Percentiles rank a stretch among this genome's conserved stretches.
Evolutionary conservation across 1,284 basidiomycete genomes (phyloP).

Genomic region (Rhodotorula sp.): DNA sequence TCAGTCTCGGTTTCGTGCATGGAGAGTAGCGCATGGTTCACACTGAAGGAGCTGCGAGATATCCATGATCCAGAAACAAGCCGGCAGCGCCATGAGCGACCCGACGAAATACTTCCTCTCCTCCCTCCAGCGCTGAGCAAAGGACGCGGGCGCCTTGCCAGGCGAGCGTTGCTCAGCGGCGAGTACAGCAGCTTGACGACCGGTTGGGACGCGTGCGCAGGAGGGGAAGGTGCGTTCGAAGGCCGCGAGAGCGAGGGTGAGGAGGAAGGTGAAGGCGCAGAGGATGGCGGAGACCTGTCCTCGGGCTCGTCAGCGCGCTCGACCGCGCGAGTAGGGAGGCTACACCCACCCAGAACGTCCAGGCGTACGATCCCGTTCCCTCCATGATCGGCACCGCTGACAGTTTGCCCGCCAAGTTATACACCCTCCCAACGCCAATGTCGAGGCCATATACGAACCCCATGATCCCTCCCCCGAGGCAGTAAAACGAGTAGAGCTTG

Average conservation of each 20-base stretch:
- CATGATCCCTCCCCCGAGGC: conserved; percentile 11
- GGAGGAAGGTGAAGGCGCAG: background rate
- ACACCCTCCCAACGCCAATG: too few species aligned
- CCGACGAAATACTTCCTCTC: conserved; percentile 6
- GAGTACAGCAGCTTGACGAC: conserved; percentile 12
- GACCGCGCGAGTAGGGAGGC: background rate
- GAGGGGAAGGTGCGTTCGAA: conserved; percentile 48
- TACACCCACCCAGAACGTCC: conserved; percentile 23
- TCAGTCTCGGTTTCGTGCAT: background rate
- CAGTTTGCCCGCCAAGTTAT: too few species aligned
- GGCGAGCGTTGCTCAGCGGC: background rate
- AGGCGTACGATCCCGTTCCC: too few species aligned
- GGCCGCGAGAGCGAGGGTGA: conserved; percentile 45
- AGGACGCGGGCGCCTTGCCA: background rate
- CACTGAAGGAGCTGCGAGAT: conserved; percentile 39
- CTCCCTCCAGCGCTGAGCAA: background rate
- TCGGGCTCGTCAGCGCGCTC: background rate
- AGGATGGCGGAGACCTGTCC: background rate
- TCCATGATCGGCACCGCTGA: too few species aligned
- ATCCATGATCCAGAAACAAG: conserved; percentile 46
- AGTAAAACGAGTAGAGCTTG: conserved; percentile 45
- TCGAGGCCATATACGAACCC: conserved; percentile 44
- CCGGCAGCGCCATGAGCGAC: conserved; percentile 15
- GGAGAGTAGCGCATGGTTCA: background rate
- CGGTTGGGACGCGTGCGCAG: conserved; percentile 44